Conservation (phyloP, 129 eudicot species). For the Tagetes erecta region DNA sequence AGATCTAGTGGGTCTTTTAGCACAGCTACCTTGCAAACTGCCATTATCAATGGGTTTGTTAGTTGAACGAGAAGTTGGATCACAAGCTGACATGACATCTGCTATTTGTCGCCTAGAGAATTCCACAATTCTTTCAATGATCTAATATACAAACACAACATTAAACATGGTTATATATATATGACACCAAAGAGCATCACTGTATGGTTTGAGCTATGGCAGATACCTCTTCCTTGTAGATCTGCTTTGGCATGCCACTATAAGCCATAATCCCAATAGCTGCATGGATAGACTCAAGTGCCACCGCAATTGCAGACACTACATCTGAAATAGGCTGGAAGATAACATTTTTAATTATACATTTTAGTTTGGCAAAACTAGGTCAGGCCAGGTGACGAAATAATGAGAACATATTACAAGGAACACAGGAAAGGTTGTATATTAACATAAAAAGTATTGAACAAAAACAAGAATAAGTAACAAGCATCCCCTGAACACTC, state of each 20-base stretch:
- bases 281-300: slow-evolving; percentile 92
- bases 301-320: slow-evolving; percentile 56
- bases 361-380: slow-evolving; percentile 1
- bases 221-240: slow-evolving; percentile 91
- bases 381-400: background rate
- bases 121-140: slow-evolving; percentile 93
- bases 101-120: slow-evolving; percentile 80
- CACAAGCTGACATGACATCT: slow-evolving; percentile 80
- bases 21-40: slow-evolving; percentile 56
- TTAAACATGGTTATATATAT: slow-evolving; percentile 5
- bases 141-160: slow-evolving; percentile 43
- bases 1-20: slow-evolving; percentile 13
- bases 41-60: slow-evolving; percentile 71
- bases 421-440: background rate
- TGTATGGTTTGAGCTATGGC: slow-evolving; percentile 20
- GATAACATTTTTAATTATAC: slow-evolving; percentile 5
- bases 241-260: slow-evolving; percentile 83
- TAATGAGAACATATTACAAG: background rate
- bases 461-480: background rate
- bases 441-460: background rate
- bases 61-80: slow-evolving; percentile 71
- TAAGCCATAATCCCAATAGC: slow-evolving; percentile 83
- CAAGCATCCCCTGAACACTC: background rate
- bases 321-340: slow-evolving; percentile 74
- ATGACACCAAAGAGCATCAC: slow-evolving; percentile 12